Base-by-base conservation (phyloP, 495 filamentous ascomycete species). In the Extremus antarcticus region DNA sequence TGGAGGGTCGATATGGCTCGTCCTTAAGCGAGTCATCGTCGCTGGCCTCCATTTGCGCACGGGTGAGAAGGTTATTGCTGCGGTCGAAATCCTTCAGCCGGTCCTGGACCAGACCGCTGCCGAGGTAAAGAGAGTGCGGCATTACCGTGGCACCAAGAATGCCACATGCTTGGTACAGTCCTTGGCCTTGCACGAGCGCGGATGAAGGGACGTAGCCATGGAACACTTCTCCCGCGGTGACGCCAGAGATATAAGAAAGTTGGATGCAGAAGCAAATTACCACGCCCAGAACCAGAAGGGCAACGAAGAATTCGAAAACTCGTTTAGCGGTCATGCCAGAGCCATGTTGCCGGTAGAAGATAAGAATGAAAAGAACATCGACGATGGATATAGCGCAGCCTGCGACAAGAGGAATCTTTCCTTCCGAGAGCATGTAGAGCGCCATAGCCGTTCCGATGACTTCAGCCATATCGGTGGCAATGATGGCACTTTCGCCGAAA, bases 101-200 rank as follows among this genome's bases (percentile, higher is more conserved):
- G 10, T 86, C 73, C 67, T 95, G 87, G 0, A 94, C 87, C 46
- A 94, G 84, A 11, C 88, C 90, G 46, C 83, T 88, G n/a, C 90
- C 90, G 7, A 95, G 77, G 62, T 89, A 95, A 25, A 95, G 76
- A 47, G 83, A 87, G 68, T 95, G 90, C 3, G 90, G 90, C 90
- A 95, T 95, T 21, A 95, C 88, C 1, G 90, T 95, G 16, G 90
- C 90, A 21, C 90, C 90, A 11, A 95, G 77, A 59, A 95, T 95
- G 54, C 89, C 90, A 64, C 90, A 95, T 51, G 87, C 85, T 69
- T 92, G 87, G 70, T 91, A 95, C 15, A 95, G 68, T 10, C 47
- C 51, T 25, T 57, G 46, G 2, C 50, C 50, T 65, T 90, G 68
- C 16, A 91, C 77, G n/a, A 94, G 73, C 11, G 83, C 78, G 39